Conservation (phyloP, 192 early-diverging fungal genomes). For the Pilaira anomala region DNA sequence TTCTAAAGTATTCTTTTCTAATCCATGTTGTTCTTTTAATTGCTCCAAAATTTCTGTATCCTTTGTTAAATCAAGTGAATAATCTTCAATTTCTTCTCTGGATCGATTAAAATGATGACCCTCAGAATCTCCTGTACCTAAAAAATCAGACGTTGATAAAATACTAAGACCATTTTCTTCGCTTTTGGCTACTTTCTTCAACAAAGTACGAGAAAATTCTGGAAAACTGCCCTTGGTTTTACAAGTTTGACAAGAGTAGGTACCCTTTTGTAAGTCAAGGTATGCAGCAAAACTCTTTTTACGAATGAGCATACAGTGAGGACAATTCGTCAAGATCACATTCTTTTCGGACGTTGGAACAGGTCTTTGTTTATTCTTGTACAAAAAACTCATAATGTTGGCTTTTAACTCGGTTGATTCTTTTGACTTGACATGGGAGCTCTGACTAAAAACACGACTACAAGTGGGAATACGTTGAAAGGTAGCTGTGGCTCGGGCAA, state of each 20-base stretch:
- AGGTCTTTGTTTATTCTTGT: slow-evolving; percentile 31
- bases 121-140: slow-evolving; percentile 18
- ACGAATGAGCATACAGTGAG: slow-evolving; percentile 34
- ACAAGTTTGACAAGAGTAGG: slow-evolving; percentile 57
- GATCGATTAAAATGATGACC: slow-evolving; percentile 27
- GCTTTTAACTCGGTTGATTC: slow-evolving; percentile 1
- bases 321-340: slow-evolving; percentile 28
- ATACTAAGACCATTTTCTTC: slow-evolving; percentile 29
- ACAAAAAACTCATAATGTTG: slow-evolving; percentile 31
- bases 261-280: slow-evolving; percentile 47
- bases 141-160: slow-evolving; percentile 35
- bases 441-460: too few species aligned
- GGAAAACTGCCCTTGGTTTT: slow-evolving; percentile 54
- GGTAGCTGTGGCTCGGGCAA: too few species aligned
- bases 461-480: too few species aligned
- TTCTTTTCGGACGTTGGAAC: slow-evolving; percentile 18
- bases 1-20: slow-evolving; percentile 20
- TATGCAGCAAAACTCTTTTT: slow-evolving; percentile 47
- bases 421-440: background rate
- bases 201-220: slow-evolving; percentile 44
- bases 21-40: slow-evolving; percentile 23
- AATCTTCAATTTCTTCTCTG: slow-evolving; percentile 42
- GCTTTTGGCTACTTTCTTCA: slow-evolving; percentile 36
- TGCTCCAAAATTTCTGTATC: slow-evolving; percentile 36
- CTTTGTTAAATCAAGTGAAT: slow-evolving; percentile 34